A percentile compares a stretch with the other conserved stretches of the same genome.
These are phyloP conservation scores for Escallonia herrerae DNA, from an alignment of 129 eudicot species.

Conservation along the genomic window DNA sequence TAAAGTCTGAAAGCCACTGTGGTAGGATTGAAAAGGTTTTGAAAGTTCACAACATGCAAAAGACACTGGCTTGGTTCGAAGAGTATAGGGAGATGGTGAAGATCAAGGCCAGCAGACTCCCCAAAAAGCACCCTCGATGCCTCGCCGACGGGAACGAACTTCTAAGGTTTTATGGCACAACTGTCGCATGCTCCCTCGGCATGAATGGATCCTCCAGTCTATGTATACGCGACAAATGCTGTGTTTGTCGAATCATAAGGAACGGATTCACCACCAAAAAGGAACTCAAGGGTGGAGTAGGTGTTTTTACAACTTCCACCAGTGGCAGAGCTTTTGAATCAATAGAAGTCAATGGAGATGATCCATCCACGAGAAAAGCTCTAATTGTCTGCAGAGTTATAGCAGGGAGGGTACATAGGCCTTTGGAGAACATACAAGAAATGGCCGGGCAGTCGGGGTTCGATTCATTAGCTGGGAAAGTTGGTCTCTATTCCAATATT, in stretches of 20 bases:
- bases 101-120: slow-evolving; percentile 79
- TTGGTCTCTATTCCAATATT: slow-evolving; percentile 81
- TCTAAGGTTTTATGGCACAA: slow-evolving; percentile 81
- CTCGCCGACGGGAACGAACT: slow-evolving; percentile 96
- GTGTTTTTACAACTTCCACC: slow-evolving; percentile 93
- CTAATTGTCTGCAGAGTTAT: slow-evolving; percentile 90
- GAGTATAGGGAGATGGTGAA: slow-evolving; percentile 86
- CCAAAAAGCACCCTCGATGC: slow-evolving; percentile 94
- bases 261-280: slow-evolving; percentile 59
- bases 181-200: slow-evolving; percentile 78
- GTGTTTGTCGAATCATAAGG: slow-evolving; percentile 80
- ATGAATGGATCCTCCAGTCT: slow-evolving; percentile 69
- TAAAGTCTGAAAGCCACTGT: slow-evolving; percentile 69
- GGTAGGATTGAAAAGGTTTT: slow-evolving; percentile 80
- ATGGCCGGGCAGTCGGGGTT: slow-evolving; percentile 80
- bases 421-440: slow-evolving; percentile 85
- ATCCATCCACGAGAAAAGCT: slow-evolving; percentile 50
- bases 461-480: slow-evolving; percentile 97
- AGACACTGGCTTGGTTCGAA: slow-evolving; percentile 79
- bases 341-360: slow-evolving; percentile 36
- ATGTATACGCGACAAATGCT: slow-evolving; percentile 69
- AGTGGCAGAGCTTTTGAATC: slow-evolving; percentile 85
- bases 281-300: slow-evolving; percentile 67
- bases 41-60: slow-evolving; percentile 94
- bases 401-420: slow-evolving; percentile 95